Conservation (phyloP, 208 protist species). For the Novymonas esmeraldas region DNA sequence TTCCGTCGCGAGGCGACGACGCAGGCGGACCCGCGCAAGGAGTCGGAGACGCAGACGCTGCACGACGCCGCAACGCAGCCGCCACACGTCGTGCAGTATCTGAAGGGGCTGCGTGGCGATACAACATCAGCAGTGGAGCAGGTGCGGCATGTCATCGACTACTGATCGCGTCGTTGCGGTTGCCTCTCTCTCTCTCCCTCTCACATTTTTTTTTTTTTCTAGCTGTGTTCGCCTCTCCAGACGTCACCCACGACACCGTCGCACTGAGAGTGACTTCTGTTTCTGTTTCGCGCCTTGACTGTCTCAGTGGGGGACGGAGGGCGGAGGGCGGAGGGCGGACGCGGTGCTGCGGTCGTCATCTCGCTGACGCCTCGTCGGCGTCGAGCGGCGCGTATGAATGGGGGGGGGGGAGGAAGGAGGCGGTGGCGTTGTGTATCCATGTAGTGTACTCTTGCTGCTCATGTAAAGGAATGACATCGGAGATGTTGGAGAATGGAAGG, state of each 20-base stretch:
- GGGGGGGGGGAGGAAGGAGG: no score
- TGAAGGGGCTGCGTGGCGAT: conserved; percentile 89
- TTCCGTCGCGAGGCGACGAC: conserved; percentile 82
- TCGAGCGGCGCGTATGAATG: no score
- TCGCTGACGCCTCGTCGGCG: no score
- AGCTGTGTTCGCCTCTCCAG: no score
- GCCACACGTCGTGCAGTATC: conserved; percentile 79
- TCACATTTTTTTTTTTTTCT: conserved; percentile 1
- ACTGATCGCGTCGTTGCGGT: conserved; percentile 39
- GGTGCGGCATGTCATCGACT: conserved; percentile 77
- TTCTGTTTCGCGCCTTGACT: no score
- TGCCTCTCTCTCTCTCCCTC: neutral
- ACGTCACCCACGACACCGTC: no score
- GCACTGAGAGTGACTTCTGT: no score
- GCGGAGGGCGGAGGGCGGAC: no score
- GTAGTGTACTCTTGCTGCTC: neutral
- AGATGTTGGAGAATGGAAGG: neutral
- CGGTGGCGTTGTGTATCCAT: neutral
- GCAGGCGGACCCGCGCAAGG: conserved; percentile 72
- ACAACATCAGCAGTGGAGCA: conserved; percentile 77
- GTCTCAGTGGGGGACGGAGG: no score
- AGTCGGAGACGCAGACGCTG: conserved; percentile 81
- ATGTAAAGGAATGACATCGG: no score
- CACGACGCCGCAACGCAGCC: conserved; percentile 85
- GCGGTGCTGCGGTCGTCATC: no score